Base-by-base conservation (phyloP, 495 filamentous ascomycete species). In the Tuber calosporum region DNA sequence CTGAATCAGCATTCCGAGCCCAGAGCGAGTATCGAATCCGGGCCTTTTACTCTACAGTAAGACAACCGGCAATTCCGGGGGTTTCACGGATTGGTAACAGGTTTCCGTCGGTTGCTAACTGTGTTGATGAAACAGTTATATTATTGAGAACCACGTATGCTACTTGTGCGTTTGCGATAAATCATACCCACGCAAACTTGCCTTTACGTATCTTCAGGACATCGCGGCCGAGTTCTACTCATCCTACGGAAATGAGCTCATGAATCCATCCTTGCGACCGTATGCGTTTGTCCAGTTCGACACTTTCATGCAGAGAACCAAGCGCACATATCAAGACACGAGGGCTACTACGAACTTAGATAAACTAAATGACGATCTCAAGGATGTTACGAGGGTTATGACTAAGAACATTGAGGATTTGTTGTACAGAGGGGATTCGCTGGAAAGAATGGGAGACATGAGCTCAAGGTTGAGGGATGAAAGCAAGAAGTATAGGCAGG, bases 331-430 rank as follows among this genome's bases (percentile, higher is more conserved):
- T 84, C 92, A 95, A 79, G 94, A 98, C 82, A 89, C 89, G 71
- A 91, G 96, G 73, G 95, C 96, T 6, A 89, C 91, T 8, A 86
- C 87, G 81, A 97, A 97, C 82, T 86, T 97, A 62, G 92, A 93
- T 82, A 92, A 92, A 79, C 84, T 97, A 75, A 97, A 97, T 79
- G 92, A 97, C 81, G 95, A 99, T 86, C 87, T 99, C 66, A 89
- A 93, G 79, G 95, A 98, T 87, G 95, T 99, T 70, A 97, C 95
- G 20, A 93, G 96, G 83, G 94, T 98, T 77, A 99, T 99, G 95
- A 98, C 95, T 42, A 99, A 98, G 87, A 99, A 99, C 83, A 99
- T 99, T 80, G 95, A 99, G 85, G 95, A 99, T 82, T 83, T 99
- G 81, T 83, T 99, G 73, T 99, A 99, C 81, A 87, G 95, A 71